Conservation (phyloP, 148 eudicot genomes). For the Chenopodium album region DNA sequence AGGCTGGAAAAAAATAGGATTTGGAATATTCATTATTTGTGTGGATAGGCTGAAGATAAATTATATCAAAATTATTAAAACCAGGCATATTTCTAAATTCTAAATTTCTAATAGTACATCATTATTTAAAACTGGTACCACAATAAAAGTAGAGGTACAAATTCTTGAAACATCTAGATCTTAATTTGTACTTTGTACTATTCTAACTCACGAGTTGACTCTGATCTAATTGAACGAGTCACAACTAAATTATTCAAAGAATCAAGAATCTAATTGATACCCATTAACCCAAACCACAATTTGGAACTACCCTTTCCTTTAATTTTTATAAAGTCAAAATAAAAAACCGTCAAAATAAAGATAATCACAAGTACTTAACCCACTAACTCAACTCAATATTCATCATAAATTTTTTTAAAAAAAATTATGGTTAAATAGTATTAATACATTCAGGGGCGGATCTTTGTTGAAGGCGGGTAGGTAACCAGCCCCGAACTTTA, state of each 20-base stretch:
- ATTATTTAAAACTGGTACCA: no score
- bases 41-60: neutral
- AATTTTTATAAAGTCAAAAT: no score
- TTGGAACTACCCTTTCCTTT: neutral
- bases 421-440: no score
- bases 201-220: neutral
- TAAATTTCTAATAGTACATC: no score
- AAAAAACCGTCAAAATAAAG: neutral
- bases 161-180: neutral
- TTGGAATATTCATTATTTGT: neutral
- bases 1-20: neutral
- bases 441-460: no score
- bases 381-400: conserved; percentile 10
- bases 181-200: neutral
- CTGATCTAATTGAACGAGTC: neutral
- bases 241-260: neutral
- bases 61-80: no score
- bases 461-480: no score
- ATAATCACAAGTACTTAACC: neutral
- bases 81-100: no score
- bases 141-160: neutral
- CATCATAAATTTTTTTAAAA: no score
- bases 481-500: no score
- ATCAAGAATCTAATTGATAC: conserved; percentile 4
- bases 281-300: conserved; percentile 14